These are phyloP conservation scores for Schizothecium vesticola DNA, from an alignment of 495 filamentous ascomycete species.

Conservation along the genomic window DNA sequence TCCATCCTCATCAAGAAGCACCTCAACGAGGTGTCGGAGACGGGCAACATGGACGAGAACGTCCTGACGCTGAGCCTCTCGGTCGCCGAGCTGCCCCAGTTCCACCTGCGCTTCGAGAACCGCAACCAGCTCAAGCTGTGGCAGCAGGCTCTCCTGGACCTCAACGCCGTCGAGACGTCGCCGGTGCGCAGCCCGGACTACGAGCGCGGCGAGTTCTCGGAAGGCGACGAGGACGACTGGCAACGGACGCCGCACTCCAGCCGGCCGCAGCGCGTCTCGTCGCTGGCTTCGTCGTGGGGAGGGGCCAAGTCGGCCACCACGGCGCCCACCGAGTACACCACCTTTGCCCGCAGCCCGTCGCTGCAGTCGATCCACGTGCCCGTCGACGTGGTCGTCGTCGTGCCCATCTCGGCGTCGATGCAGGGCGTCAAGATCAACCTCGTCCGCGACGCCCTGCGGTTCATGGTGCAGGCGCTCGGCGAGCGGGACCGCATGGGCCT, in stretches of 20 bases:
- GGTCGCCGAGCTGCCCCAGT: constrained; percentile 91
- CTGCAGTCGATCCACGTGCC: constrained; percentile 77
- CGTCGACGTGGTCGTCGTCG: constrained; percentile 92
- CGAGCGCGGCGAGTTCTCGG: constrained; percentile 68
- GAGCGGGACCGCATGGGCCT: constrained; percentile 94
- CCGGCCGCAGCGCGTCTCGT: constrained; percentile 75
- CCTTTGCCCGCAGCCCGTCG: constrained; percentile 49
- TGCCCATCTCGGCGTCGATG: constrained; percentile 98
- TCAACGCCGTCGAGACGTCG: constrained; percentile 62
- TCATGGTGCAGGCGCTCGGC: constrained; percentile 87
- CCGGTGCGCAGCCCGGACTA: constrained; percentile 63
- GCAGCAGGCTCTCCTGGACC: constrained; percentile 80
- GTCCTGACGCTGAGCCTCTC: constrained; percentile 87
- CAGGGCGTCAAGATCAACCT: constrained; percentile 97
- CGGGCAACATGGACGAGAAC: constrained; percentile 61
- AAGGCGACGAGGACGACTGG: constrained; percentile 90
- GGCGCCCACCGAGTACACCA: constrained; percentile 76
- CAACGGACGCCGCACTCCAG: constrained; percentile 52
- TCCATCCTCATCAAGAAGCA: constrained; percentile 99
- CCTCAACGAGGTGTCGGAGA: constrained; percentile 79
- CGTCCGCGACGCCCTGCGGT: constrained; percentile 87
- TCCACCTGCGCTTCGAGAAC: constrained; percentile 88
- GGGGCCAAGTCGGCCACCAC: constrained; percentile 73
- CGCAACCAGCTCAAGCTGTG: constrained; percentile 83
- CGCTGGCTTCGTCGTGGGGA: constrained; percentile 77